Evolutionary conservation across 2,329 filamentous ascomycete species (phyloP).

Genomic region (Apiospora marii): DNA sequence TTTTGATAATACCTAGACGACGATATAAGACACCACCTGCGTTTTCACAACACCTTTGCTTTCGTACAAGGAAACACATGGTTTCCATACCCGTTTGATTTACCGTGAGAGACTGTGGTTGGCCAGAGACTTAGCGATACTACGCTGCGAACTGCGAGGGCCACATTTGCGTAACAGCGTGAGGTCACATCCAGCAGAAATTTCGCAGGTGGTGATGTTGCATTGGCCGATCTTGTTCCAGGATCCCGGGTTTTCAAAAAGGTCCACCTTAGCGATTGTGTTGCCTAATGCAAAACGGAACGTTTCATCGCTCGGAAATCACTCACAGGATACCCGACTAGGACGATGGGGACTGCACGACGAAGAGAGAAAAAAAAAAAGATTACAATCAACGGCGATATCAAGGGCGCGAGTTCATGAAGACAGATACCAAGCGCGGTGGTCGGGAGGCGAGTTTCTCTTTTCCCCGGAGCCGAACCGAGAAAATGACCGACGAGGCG

Average conservation of each 20-base stretch:
- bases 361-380: neutral
- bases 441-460: no score
- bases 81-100: neutral
- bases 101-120: neutral
- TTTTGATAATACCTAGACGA: neutral
- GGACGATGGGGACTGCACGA: neutral
- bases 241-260: neutral
- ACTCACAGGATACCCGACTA: neutral
- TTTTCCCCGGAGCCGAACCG: neutral
- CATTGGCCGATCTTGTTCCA: neutral
- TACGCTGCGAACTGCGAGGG: neutral
- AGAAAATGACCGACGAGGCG: neutral
- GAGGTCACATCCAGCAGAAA: neutral
- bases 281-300: neutral
- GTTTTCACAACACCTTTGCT: neutral
- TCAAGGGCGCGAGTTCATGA: no score
- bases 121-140: neutral
- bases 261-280: neutral
- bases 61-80: neutral
- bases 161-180: slow-evolving; percentile 7
- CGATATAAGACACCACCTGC: neutral
- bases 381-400: no score
- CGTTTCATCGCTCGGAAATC: neutral
- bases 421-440: no score
- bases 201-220: neutral